A percentile compares a stretch with the other conserved stretches of the same genome.
These are phyloP conservation scores for Phlegmacium glaucopus DNA, from an alignment of 768 basidiomycete genomes.

Conservation along the genomic window DNA sequence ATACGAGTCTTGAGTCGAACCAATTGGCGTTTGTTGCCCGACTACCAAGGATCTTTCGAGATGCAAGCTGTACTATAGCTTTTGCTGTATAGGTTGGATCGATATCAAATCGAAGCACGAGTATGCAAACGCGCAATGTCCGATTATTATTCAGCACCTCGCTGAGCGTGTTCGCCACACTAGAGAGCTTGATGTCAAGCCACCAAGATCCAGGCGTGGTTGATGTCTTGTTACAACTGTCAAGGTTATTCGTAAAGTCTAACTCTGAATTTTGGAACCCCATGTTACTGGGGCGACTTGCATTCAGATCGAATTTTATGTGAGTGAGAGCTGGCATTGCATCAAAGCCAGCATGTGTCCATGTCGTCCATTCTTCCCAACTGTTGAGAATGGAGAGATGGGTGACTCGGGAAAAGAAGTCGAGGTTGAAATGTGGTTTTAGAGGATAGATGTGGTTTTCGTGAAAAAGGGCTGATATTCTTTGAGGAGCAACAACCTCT, in stretches of 20 bases:
- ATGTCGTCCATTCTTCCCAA: constrained; percentile 42
- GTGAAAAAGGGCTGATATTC: constrained; percentile 29
- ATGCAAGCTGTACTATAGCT: constrained; percentile 12
- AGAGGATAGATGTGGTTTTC: constrained; percentile 15
- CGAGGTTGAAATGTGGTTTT: constrained; percentile 19
- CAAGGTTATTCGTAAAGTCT: not conserved
- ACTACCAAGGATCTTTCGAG: constrained; percentile 12
- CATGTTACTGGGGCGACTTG: constrained; percentile 13
- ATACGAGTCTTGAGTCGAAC: constrained; percentile 34
- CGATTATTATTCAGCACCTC: constrained; percentile 21
- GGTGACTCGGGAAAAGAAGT: constrained; percentile 33
- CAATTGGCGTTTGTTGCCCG: not conserved
- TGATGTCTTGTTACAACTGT: not conserved
- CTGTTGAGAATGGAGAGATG: constrained; percentile 37
- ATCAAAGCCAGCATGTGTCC: constrained; percentile 21
- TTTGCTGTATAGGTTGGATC: constrained; percentile 16
- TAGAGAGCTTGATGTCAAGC: constrained; percentile 12
- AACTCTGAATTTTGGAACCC: constrained; percentile 9
- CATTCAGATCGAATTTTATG: constrained; percentile 35
- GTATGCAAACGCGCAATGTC: constrained; percentile 26
- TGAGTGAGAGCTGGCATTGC: constrained; percentile 30
- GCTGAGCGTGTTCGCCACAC: constrained; percentile 19
- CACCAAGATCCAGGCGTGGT: not conserved
- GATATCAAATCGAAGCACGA: constrained; percentile 32
- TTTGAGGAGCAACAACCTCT: constrained; percentile 23